Percentiles rank a stretch among this genome's conserved stretches.
These are phyloP conservation scores for Silene latifolia DNA, from an alignment of 148 eudicot genomes.

Conservation along the genomic window DNA sequence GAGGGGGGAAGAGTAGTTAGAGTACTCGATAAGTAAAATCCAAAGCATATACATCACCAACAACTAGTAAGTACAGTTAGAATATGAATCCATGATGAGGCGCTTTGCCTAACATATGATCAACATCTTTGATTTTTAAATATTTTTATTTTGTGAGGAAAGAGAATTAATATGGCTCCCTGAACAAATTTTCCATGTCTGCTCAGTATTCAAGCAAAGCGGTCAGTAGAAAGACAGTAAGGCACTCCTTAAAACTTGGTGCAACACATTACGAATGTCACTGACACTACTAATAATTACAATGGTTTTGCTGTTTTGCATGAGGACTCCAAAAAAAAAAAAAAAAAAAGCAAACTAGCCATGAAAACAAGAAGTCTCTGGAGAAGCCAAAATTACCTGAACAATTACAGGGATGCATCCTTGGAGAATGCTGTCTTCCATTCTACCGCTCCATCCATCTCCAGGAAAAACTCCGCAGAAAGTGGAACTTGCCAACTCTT, in stretches of 20 bases:
- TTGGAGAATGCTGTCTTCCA: slow-evolving; percentile 95
- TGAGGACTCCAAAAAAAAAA: not conserved
- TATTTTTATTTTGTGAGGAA: too few species aligned
- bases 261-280: not conserved
- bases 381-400: slow-evolving; percentile 50
- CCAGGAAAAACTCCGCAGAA: slow-evolving; percentile 98
- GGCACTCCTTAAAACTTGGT: not conserved
- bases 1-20: too few species aligned
- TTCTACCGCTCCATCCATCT: slow-evolving; percentile 99
- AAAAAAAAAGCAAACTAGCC: not conserved
- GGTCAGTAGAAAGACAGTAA: not conserved
- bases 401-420: slow-evolving; percentile 95
- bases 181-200: too few species aligned
- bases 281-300: not conserved
- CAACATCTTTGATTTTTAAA: too few species aligned
- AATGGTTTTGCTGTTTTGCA: not conserved
- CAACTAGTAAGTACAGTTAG: too few species aligned
- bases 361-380: not conserved
- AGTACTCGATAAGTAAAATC: too few species aligned
- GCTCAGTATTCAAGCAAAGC: not conserved
- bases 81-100: too few species aligned
- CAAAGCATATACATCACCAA: too few species aligned
- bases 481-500: slow-evolving; percentile 65
- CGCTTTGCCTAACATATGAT: too few species aligned
- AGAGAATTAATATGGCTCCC: too few species aligned